These are phyloP conservation scores for Brassica balearica DNA, from an alignment of 441 rosid species.

Conservation along the genomic window DNA sequence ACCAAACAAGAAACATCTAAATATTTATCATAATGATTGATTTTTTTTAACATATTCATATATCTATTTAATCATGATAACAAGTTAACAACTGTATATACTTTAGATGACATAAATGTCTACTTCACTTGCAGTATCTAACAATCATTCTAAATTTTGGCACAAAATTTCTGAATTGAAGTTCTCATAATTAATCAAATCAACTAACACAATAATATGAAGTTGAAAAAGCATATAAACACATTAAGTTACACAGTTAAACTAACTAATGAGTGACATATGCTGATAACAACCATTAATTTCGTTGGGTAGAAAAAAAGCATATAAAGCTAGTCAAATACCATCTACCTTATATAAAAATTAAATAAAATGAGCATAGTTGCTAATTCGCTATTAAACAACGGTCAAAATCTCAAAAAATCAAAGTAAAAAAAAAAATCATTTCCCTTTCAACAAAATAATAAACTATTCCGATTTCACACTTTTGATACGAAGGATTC, in stretches of 20 bases:
- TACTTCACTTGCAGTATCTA: neutral
- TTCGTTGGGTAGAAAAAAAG: neutral
- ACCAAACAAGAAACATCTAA: too few relatives aligned
- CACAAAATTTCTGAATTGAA: neutral
- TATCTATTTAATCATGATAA: neutral
- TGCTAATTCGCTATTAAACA: neutral
- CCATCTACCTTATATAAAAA: neutral
- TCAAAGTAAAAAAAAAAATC: neutral
- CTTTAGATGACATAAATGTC: neutral
- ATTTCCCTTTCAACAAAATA: neutral
- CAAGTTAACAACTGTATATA: neutral
- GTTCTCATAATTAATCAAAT: neutral
- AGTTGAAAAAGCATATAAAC: neutral
- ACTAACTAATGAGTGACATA: constrained; percentile 14
- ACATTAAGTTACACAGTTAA: neutral
- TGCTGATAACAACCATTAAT: neutral
- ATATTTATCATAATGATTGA: neutral
- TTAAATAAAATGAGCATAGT: neutral
- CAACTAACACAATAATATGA: neutral
- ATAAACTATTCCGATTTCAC: neutral
- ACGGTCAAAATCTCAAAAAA: neutral
- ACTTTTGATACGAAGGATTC: neutral
- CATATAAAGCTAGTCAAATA: constrained; percentile 3
- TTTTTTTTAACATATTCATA: neutral
- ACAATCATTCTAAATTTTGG: neutral